Conservation (phyloP, 1,139 yeast genomes). For the Debaryomyces psychrophilus region DNA sequence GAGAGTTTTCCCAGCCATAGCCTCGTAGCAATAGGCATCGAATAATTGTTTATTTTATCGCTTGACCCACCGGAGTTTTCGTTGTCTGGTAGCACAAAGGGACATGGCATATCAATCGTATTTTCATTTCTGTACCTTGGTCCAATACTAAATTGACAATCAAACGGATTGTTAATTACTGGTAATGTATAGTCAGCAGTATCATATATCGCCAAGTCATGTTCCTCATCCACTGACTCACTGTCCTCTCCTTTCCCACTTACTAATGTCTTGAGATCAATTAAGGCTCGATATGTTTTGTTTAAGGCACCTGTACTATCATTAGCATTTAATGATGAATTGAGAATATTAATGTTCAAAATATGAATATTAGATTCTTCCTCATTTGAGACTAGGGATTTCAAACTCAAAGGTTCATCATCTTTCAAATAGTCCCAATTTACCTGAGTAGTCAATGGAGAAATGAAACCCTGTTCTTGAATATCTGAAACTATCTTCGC, state of each 20-base stretch:
- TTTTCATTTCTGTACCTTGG: constrained; percentile 38
- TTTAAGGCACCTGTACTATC: constrained; percentile 7
- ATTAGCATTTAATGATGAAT: constrained; percentile 16
- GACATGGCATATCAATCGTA: constrained; percentile 42
- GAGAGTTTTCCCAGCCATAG: constrained; percentile 45
- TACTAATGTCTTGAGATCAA: constrained; percentile 32
- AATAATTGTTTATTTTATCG: constrained; percentile 19
- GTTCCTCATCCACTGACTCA: constrained; percentile 16
- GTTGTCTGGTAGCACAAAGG: constrained; percentile 32
- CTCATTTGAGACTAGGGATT: constrained; percentile 17
- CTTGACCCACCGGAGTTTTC: constrained; percentile 8
- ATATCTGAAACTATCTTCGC: constrained; percentile 23
- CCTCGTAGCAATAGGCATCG: constrained; percentile 50
- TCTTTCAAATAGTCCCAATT: constrained; percentile 46
- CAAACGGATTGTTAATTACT: constrained; percentile 41
- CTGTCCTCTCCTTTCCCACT: constrained; percentile 19
- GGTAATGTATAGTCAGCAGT: constrained; percentile 31
- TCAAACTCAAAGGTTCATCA: constrained; percentile 40
- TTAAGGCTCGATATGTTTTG: constrained; percentile 16
- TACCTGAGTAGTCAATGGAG: constrained; percentile 25
- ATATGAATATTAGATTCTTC: constrained; percentile 16
- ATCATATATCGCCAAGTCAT: constrained; percentile 32
- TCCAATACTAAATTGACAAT: constrained; percentile 33
- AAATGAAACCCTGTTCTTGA: constrained; percentile 18
- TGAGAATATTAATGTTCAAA: constrained; percentile 34